Conservation (phyloP, 352 stramenopile species). For the Heterotrichella gracilis region DNA sequence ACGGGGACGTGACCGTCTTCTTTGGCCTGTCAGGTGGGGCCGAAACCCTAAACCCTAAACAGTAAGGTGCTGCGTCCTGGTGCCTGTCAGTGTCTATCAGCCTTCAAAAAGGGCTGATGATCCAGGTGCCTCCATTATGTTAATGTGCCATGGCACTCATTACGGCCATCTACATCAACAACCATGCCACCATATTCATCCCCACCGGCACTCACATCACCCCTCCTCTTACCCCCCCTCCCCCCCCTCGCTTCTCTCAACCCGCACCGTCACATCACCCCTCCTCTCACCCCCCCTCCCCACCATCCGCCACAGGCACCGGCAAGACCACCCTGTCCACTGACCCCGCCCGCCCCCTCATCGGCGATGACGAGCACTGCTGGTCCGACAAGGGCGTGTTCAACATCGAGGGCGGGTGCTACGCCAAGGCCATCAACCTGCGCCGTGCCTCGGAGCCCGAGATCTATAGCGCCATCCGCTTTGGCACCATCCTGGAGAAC, state of each 20-base stretch:
- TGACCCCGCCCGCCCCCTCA: slow-evolving; percentile 47
- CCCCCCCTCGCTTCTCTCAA: neutral
- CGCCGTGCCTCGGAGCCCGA: slow-evolving; percentile 68
- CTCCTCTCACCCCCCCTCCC: slow-evolving; percentile 25
- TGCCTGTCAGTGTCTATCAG: too few species aligned
- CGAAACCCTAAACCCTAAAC: too few species aligned
- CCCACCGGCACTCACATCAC: too few species aligned
- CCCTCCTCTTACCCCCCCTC: too few species aligned
- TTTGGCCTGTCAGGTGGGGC: slow-evolving; percentile 74
- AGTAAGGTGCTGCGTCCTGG: too few species aligned
- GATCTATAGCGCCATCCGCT: slow-evolving; percentile 81
- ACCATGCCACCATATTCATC: too few species aligned
- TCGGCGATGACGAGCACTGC: slow-evolving; percentile 81
- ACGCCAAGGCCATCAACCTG: slow-evolving; percentile 94
- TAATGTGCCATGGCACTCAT: too few species aligned
- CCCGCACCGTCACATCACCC: neutral
- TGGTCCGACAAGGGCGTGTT: slow-evolving; percentile 84
- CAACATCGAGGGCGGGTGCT: slow-evolving; percentile 95
- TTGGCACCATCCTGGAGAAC: slow-evolving; percentile 84
- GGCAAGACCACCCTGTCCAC: slow-evolving; percentile 50
- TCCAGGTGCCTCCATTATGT: too few species aligned
- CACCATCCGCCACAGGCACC: too few species aligned
- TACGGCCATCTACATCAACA: too few species aligned
- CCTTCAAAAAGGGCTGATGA: too few species aligned
- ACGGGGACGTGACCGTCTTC: slow-evolving; percentile 72